Base-by-base conservation (phyloP, 257 asterid species). In the Nicotiana paniculata region DNA sequence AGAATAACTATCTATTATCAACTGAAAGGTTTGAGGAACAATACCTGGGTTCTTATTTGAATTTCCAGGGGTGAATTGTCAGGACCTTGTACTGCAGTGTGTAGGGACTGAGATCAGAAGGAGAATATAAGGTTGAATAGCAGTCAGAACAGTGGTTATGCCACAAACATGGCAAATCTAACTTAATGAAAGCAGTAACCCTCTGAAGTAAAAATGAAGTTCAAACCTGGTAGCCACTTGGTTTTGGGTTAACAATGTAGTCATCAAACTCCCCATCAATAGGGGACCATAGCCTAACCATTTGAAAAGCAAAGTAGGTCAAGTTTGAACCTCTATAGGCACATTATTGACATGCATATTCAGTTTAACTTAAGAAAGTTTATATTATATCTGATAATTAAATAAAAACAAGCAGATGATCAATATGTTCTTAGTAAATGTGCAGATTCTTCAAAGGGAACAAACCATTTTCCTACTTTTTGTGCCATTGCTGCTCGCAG, bases 61-160 rank as follows among this genome's bases (percentile, higher is more conserved):
- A 94, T 92, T 92, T 96, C 99, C 86, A 96, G 85, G 83, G 97
- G 91, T 80, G 93, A 91, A 85, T 82, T 90, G 86, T 93, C 97
- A n/a, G 99, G 97, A 77, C 97, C 99, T 87, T 88, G 97, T 67
- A 92, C 97, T 66, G 99, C 98, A 81, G 99, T 92, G 92, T 94
- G 97, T 82, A 94, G 92, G 65, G 99, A 96, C 98, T 93, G 91
- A 78, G 84, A 89, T 84, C 51, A 80, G 81, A 58, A 81, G 85
- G 75, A 81, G 30, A 79, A 79, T 80, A 87, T 82, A 83, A 86
- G 77, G 84, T 54, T 68, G 66, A 77, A 72, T 78, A 79, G 83
- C 83, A 81, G 63, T 81, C 85, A 86, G 81, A 88, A 81, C 55
- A 80, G 35, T 72, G 76, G 30, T 68, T 18, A 26, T 48, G 61